phyloP scores from a whole-genome alignment of 129 eudicot genomes.

The Flaveria trinervia region DNA sequence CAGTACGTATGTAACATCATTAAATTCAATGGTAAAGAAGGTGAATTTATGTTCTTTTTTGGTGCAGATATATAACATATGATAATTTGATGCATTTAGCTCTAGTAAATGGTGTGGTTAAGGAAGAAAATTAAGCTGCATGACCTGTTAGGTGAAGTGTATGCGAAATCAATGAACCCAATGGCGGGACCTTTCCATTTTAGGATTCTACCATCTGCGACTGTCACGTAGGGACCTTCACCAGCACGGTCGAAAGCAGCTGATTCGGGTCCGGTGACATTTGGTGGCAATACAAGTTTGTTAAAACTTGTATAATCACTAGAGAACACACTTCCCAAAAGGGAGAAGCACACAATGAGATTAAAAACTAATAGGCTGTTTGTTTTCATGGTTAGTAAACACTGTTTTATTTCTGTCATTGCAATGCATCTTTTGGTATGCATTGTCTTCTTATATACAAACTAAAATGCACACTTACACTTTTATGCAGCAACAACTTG shows the following conservation, averaged over 20 bases:
- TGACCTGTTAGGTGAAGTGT: constrained; percentile 49
- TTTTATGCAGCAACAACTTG: constrained; percentile 22
- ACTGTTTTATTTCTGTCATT: background rate
- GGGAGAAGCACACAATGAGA: constrained; percentile 22
- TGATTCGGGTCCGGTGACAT: constrained; percentile 40
- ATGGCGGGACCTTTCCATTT: constrained; percentile 37
- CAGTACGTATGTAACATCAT: background rate
- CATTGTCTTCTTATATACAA: constrained; percentile 19
- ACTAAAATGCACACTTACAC: constrained; percentile 1
- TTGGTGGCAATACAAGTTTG: constrained; percentile 34
- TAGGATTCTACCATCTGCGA: constrained; percentile 49
- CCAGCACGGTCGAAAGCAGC: constrained; percentile 44
- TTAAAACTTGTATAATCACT: constrained; percentile 25
- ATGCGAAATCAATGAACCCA: constrained; percentile 41
- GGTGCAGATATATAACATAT: background rate
- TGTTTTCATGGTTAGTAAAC: constrained; percentile 25
- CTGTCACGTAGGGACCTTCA: constrained; percentile 42
- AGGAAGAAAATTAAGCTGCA: background rate
- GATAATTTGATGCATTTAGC: background rate
- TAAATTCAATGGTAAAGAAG: background rate
- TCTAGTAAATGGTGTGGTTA: background rate
- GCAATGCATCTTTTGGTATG: background rate
- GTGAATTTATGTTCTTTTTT: background rate
- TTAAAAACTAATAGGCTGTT: background rate
- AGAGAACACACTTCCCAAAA: constrained; percentile 27